Evolutionary conservation across 1,284 basidiomycete genomes (phyloP).

Genomic region (Naganishia albida): DNA sequence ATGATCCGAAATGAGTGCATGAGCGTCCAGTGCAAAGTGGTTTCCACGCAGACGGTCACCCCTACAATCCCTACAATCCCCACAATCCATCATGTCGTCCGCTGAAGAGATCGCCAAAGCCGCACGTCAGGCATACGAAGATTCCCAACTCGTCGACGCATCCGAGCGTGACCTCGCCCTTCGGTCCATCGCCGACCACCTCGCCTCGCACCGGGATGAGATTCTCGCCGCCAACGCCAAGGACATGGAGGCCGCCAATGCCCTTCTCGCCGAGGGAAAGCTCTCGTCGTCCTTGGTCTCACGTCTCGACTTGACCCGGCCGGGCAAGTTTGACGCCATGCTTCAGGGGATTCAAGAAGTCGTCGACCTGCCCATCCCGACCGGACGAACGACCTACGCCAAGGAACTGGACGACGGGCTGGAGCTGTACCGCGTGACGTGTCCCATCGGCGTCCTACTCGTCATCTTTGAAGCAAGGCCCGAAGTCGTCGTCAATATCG

Average conservation of each 20-base stretch:
- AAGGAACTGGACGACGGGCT: constrained; percentile 80
- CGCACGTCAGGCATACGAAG: constrained; percentile 79
- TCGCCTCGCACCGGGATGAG: constrained; percentile 64
- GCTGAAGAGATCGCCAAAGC: constrained; percentile 66
- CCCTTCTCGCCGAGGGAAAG: constrained; percentile 74
- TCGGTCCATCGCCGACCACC: constrained; percentile 65
- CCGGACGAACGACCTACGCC: constrained; percentile 83
- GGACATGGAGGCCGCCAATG: constrained; percentile 76
- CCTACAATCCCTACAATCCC: too few relatives aligned
- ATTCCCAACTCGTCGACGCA: constrained; percentile 73
- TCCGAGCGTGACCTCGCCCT: constrained; percentile 71
- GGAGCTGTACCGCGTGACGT: constrained; percentile 90
- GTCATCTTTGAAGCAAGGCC: constrained; percentile 98
- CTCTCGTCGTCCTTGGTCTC: constrained; percentile 80
- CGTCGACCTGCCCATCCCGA: constrained; percentile 79
- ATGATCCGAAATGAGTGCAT: background rate
- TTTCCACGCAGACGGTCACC: too few relatives aligned
- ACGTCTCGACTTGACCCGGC: constrained; percentile 77
- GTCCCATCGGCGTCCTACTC: constrained; percentile 93
- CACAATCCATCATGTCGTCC: constrained; percentile 10
- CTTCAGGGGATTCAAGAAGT: constrained; percentile 87
- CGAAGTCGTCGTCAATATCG: constrained; percentile 98
- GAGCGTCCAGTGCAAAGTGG: background rate
- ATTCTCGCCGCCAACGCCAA: constrained; percentile 76
- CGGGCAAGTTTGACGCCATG: constrained; percentile 93